Percentiles rank a stretch among this genome's conserved stretches.
Conservation (phyloP, 768 basidiomycete genomes). For the Lyophyllum shimeji region DNA sequence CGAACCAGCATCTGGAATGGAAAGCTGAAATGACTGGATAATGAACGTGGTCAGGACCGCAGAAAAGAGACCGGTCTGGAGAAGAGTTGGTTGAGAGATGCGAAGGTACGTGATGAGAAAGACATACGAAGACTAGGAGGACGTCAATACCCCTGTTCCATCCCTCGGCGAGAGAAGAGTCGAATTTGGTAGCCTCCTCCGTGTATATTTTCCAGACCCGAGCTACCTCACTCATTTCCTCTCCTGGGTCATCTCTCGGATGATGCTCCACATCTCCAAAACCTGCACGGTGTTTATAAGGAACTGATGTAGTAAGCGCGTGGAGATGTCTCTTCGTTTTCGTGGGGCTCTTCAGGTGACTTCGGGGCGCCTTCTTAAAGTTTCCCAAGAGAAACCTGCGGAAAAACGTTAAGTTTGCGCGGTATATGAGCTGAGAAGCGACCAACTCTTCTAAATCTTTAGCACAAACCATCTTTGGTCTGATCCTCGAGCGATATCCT, state of each 20-base stretch:
- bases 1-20: slow-evolving; percentile 31
- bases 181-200: slow-evolving; percentile 36
- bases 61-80: slow-evolving; percentile 42
- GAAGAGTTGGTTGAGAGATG: neutral
- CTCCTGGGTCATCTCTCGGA: slow-evolving; percentile 28
- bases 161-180: slow-evolving; percentile 34
- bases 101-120: neutral
- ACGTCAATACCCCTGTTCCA: slow-evolving; percentile 44
- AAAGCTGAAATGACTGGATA: slow-evolving; percentile 39
- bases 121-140: slow-evolving; percentile 42
- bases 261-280: slow-evolving; percentile 2
- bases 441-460: slow-evolving; percentile 11
- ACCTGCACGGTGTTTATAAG: neutral
- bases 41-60: slow-evolving; percentile 44
- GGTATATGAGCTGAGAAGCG: neutral
- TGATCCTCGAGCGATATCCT: slow-evolving; percentile 7
- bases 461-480: slow-evolving; percentile 1
- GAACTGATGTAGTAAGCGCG: too few species aligned
- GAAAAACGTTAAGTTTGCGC: neutral
- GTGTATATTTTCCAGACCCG: slow-evolving; percentile 42
- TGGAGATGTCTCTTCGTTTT: neutral
- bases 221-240: slow-evolving; percentile 33
- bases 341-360: neutral
- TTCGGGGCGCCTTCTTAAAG: neutral
- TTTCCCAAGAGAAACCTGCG: neutral